Conservation (phyloP, 2,329 filamentous ascomycete genomes). For the Colletotrichum tabaci region DNA sequence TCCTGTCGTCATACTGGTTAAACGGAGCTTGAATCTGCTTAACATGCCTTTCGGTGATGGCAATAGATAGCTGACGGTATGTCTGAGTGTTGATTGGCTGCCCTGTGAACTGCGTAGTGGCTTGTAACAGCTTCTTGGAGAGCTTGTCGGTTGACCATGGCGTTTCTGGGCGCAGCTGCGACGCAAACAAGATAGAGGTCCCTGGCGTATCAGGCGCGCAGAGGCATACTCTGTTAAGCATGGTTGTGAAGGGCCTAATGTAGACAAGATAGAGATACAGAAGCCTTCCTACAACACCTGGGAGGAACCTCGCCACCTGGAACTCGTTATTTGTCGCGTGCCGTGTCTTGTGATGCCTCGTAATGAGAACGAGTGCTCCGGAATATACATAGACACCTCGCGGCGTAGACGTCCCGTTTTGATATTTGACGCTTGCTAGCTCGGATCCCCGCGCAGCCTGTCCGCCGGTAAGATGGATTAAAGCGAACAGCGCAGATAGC, state of each 20-base stretch:
- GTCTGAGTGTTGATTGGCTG: neutral
- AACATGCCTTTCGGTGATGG: neutral
- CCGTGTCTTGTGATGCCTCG: neutral
- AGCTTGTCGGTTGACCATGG: neutral
- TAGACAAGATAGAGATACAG: constrained; percentile 8
- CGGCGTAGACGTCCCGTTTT: neutral
- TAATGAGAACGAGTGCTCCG: neutral
- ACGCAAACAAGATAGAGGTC: neutral
- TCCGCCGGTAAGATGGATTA: neutral
- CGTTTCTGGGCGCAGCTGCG: neutral
- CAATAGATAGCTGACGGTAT: constrained; percentile 1
- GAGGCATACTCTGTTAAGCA: neutral
- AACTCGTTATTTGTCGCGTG: neutral
- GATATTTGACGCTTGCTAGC: neutral
- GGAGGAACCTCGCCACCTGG: neutral
- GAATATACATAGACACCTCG: neutral
- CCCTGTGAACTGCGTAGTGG: neutral
- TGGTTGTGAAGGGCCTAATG: neutral
- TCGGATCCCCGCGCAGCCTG: neutral
- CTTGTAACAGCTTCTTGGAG: neutral
- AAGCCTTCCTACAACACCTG: neutral
- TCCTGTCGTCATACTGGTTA: too few species aligned
- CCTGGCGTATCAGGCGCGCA: neutral
- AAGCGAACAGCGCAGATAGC: neutral
- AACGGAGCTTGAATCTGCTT: too few species aligned